These are phyloP conservation scores for Colletotrichum sublineola DNA, from an alignment of 2,329 filamentous ascomycete genomes.

Conservation along the genomic window DNA sequence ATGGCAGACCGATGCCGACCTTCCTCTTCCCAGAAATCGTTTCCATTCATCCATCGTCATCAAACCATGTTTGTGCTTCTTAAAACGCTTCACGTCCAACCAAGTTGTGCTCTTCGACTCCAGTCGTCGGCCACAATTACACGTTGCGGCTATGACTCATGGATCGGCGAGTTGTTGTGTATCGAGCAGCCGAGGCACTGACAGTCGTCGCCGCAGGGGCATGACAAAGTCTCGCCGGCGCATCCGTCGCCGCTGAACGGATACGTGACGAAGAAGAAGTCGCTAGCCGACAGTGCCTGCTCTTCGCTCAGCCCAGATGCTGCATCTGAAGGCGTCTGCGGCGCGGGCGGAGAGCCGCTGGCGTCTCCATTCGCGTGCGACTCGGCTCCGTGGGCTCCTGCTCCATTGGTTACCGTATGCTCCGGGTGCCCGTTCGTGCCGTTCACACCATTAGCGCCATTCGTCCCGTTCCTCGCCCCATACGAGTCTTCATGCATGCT, in stretches of 20 bases:
- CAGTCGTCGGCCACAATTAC: not conserved
- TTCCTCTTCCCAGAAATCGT: not conserved
- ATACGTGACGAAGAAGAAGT: slow-evolving; percentile 73
- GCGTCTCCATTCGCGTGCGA: slow-evolving; percentile 25
- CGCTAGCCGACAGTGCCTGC: slow-evolving; percentile 62
- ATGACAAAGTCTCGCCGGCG: slow-evolving; percentile 63
- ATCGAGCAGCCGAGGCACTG: slow-evolving; percentile 70
- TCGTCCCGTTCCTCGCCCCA: slow-evolving; percentile 45
- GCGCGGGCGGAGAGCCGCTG: slow-evolving; percentile 53
- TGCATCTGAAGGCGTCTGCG: slow-evolving; percentile 62
- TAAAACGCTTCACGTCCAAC: slow-evolving; percentile 4
- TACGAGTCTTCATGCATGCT: slow-evolving; percentile 55
- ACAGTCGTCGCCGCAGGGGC: slow-evolving; percentile 72
- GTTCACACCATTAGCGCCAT: slow-evolving; percentile 41
- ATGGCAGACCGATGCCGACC: slow-evolving; percentile 24
- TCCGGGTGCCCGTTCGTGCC: slow-evolving; percentile 42
- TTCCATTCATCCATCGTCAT: slow-evolving; percentile 7
- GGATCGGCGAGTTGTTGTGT: slow-evolving; percentile 53
- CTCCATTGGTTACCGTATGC: slow-evolving; percentile 28
- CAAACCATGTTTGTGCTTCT: slow-evolving; percentile 15
- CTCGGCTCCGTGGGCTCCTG: slow-evolving; percentile 11
- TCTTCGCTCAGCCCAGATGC: slow-evolving; percentile 63
- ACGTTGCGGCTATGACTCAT: slow-evolving; percentile 19
- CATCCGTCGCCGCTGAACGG: slow-evolving; percentile 61
- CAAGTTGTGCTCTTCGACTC: not conserved